Evolutionary conservation across 345 rosid species (phyloP).

Genomic region (Raphanus sativus): DNA sequence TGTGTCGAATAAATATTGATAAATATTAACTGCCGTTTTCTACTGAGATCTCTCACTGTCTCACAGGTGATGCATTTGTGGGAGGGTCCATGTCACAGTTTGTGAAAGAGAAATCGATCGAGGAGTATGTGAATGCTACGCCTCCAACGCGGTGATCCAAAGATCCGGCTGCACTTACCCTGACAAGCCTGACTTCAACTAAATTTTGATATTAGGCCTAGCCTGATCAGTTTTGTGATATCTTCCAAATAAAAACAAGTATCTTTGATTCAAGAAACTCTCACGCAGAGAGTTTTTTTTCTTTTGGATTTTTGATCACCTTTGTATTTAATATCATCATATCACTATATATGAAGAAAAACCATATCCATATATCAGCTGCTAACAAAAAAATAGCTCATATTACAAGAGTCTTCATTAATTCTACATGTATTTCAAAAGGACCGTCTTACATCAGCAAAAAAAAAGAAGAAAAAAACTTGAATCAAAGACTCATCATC

Average conservation of each 20-base stretch:
- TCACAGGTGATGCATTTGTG: conserved; percentile 67
- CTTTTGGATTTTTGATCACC: background rate
- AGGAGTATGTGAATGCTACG: conserved; percentile 70
- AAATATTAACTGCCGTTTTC: too few relatives aligned
- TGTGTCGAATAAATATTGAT: too few relatives aligned
- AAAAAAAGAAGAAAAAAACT: background rate
- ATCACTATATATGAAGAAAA: background rate
- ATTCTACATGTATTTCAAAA: conserved; percentile 1
- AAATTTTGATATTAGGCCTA: background rate
- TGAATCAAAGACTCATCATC: conserved; percentile 1
- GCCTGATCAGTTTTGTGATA: conserved; percentile 23
- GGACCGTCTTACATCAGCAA: background rate
- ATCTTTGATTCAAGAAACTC: conserved; percentile 10
- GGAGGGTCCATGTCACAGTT: conserved; percentile 70
- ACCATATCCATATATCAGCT: background rate
- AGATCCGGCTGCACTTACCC: conserved; percentile 91
- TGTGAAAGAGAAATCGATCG: conserved; percentile 71
- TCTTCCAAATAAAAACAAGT: conserved; percentile 5
- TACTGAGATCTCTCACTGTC: background rate
- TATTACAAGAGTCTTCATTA: conserved; percentile 11
- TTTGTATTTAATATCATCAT: background rate
- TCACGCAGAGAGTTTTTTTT: background rate
- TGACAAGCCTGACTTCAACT: conserved; percentile 46
- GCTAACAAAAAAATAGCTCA: background rate
- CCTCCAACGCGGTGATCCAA: conserved; percentile 76